Evolutionary conservation across 2,329 filamentous ascomycete genomes (phyloP).

Genomic region (Neurospora sp.): DNA sequence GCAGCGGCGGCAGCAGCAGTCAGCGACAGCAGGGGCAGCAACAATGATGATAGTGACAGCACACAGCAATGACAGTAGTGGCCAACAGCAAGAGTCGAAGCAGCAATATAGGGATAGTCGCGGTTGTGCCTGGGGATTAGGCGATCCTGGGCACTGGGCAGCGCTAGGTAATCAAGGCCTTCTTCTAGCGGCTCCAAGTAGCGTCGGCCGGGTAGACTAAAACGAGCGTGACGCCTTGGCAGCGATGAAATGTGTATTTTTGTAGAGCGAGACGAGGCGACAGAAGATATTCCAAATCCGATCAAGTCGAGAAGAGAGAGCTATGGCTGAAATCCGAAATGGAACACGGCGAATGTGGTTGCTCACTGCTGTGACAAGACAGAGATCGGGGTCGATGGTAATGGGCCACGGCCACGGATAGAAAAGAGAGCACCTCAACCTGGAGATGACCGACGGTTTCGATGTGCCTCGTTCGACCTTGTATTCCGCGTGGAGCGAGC

Average conservation of each 20-base stretch:
- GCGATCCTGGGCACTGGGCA: not conserved
- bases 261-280: not conserved
- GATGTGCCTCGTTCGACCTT: not conserved
- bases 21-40: not conserved
- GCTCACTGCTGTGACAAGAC: not conserved
- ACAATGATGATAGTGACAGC: constrained; percentile 3
- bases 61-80: constrained; percentile 4
- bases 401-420: not conserved
- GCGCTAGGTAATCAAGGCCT: constrained; percentile 1
- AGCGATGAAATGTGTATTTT: not conserved
- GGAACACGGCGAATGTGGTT: not conserved
- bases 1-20: not conserved
- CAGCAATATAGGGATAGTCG: not conserved
- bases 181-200: not conserved
- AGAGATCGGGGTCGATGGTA: not conserved
- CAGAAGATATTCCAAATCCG: not conserved
- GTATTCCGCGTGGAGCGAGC: not conserved
- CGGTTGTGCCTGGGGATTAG: not conserved
- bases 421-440: not conserved
- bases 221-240: constrained; percentile 13
- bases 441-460: not conserved
- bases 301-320: not conserved
- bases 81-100: constrained; percentile 7
- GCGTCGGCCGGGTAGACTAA: constrained; percentile 3
- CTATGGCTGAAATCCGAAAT: not conserved